A percentile compares a stretch with the other conserved stretches of the same genome.
phyloP scores from a whole-genome alignment of 2,329 filamentous ascomycete genomes.

The Cordyceps javanica region DNA sequence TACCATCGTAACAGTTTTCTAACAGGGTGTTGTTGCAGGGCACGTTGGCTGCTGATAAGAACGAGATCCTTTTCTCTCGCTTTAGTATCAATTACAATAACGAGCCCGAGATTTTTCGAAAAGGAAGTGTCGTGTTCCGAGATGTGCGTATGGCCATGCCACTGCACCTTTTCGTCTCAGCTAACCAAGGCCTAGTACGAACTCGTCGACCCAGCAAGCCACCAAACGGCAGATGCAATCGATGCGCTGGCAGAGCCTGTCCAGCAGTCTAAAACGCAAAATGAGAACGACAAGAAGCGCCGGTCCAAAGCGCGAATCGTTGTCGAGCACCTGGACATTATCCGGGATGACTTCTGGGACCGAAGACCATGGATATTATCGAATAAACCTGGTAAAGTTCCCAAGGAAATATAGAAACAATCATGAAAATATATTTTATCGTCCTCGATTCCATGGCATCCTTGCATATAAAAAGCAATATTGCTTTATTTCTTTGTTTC shows the following conservation, averaged over 20 bases:
- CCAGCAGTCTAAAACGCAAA: conserved; percentile 68
- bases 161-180: background rate
- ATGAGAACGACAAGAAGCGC: conserved; percentile 76
- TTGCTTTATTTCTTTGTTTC: background rate
- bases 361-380: conserved; percentile 77
- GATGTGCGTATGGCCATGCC: conserved; percentile 49
- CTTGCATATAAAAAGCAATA: background rate
- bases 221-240: conserved; percentile 39
- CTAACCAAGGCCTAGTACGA: conserved; percentile 53
- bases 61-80: conserved; percentile 85
- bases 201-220: conserved; percentile 53
- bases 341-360: conserved; percentile 92
- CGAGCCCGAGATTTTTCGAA: conserved; percentile 85
- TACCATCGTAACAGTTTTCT: conserved; percentile 9
- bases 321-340: conserved; percentile 85
- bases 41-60: conserved; percentile 80
- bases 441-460: background rate
- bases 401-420: conserved; percentile 45
- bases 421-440: background rate
- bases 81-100: conserved; percentile 98
- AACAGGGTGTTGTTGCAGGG: conserved; percentile 46
- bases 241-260: conserved; percentile 46
- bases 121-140: conserved; percentile 84
- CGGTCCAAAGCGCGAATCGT: conserved; percentile 74
- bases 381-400: conserved; percentile 64